Base-by-base conservation (phyloP, 1,284 basidiomycete genomes). In the Athelia sp. region DNA sequence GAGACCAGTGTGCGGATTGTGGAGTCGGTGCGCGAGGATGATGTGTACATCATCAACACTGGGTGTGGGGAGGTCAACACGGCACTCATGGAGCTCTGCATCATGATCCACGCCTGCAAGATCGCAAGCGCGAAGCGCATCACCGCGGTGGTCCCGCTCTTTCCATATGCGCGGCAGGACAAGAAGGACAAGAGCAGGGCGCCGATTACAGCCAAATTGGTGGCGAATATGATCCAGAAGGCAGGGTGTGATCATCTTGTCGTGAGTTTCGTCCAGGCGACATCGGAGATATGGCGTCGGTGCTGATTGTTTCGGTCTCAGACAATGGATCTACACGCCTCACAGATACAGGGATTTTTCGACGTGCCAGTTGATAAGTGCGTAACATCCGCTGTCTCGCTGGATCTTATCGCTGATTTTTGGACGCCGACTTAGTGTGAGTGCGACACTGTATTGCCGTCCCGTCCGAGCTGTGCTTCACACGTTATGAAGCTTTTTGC, bases 341-440 rank as follows among this genome's bases (percentile, higher is more conserved):
- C 92, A n/a, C 95, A 97, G 65, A 98, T 98, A 56, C 95, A 99
- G 71, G 97, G 97, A 31, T 99, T 99, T 78, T 99, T 99, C 69
- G 96, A 99, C 69, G 96, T 98, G n/a, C 97, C 97, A 15, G 96
- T 99, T 54, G 96, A 99, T 78, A 98, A 98, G 94, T 97, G 67
- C 80, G 93, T 84, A 46, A 40, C 17, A 34, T 19, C 43, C 46
- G 47, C 49, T 53, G 45, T 24, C 47, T 46, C 29, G 47, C 52
- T 47, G 47, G 38, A 44, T 9, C 9, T n/a, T 40, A 54, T 60
- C 40, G 54, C 63, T 61, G 52, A 67, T 56, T 4, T 40, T 40
- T 21, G 36, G 40, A 54, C 43, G 46, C 34, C 50, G 26, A 43
- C 48, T 26, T 35, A 81, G 78, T 61, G 78, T 83, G 67, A 79